phyloP scores from a whole-genome alignment of 2,329 filamentous ascomycete genomes.

The Claviceps pazoutovae region DNA sequence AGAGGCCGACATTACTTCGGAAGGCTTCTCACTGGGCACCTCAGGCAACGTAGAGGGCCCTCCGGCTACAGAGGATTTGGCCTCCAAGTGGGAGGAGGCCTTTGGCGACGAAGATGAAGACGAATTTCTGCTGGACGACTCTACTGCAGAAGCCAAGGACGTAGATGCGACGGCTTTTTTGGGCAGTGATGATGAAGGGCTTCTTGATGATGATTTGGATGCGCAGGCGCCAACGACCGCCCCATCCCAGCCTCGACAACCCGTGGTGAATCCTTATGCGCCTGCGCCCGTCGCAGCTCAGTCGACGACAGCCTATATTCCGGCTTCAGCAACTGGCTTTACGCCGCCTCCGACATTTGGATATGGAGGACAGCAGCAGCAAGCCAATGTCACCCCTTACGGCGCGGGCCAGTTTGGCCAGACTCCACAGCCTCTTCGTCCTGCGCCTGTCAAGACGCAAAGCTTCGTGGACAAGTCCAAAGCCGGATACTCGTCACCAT shows the following conservation, averaged over 20 bases:
- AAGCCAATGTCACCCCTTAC: conserved; percentile 11
- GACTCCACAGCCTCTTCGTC: conserved; percentile 20
- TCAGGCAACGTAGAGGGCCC: conserved; percentile 8
- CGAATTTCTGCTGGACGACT: conserved; percentile 46
- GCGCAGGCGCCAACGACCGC: conserved; percentile 20
- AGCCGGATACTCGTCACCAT: conserved; percentile 84
- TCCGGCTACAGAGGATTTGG: conserved; percentile 46
- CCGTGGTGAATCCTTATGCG: conserved; percentile 14
- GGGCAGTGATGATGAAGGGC: conserved; percentile 73
- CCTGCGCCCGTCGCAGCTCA: conserved; percentile 11
- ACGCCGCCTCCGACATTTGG: conserved; percentile 8
- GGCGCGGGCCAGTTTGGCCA: conserved; percentile 22
- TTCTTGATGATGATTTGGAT: conserved; percentile 55
- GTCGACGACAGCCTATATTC: conserved; percentile 12
- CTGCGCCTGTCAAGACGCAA: conserved; percentile 46
- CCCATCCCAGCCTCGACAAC: conserved; percentile 4
- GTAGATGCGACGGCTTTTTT: conserved; percentile 54
- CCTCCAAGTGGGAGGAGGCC: conserved; percentile 72
- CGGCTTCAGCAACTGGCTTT: conserved; percentile 6
- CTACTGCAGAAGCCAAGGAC: conserved; percentile 25
- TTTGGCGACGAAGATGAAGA: conserved; percentile 65
- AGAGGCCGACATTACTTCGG: conserved; percentile 11
- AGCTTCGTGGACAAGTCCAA: conserved; percentile 88
- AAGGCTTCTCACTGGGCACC: conserved; percentile 1
- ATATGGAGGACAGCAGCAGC: conserved; percentile 11